Percentiles rank a stretch among this genome's conserved stretches.
phyloP scores from a whole-genome alignment of 1,284 basidiomycete species.

The Kwoniella shivajii region DNA sequence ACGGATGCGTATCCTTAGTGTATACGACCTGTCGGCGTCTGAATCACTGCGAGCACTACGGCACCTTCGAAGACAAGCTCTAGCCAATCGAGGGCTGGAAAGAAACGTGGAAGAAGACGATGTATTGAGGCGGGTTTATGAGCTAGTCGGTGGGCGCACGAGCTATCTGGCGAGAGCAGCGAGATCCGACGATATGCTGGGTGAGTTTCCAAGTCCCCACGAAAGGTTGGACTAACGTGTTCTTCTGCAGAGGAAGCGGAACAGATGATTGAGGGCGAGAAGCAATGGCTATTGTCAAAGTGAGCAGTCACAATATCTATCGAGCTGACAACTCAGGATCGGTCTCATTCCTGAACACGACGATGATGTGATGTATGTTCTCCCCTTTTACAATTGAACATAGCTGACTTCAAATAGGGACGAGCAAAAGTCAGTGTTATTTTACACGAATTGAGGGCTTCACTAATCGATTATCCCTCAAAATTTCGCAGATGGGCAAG shows the following conservation, averaged over 20 bases:
- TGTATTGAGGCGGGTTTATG: conserved; percentile 60
- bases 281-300: conserved; percentile 70
- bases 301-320: conserved; percentile 19
- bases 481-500: conserved; percentile 29
- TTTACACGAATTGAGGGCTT: too few species aligned
- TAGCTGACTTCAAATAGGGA: conserved; percentile 31
- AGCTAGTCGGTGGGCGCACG: conserved; percentile 72
- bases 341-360: conserved; percentile 73
- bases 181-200: conserved; percentile 63
- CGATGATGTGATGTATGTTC: conserved; percentile 72
- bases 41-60: conserved; percentile 66
- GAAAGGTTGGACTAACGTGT: background rate
- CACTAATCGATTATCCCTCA: too few species aligned
- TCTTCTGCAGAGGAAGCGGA: conserved; percentile 59
- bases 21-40: conserved; percentile 67
- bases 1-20: conserved; percentile 73
- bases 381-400: background rate
- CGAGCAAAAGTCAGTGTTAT: conserved; percentile 69
- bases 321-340: conserved; percentile 49
- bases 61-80: conserved; percentile 58
- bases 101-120: conserved; percentile 46
- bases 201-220: conserved; percentile 21
- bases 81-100: conserved; percentile 30
- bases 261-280: conserved; percentile 68
- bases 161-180: conserved; percentile 71